Percentiles rank a stretch among this genome's conserved stretches.
phyloP scores from a whole-genome alignment of 176 grass and related monocot species.

The Oryza nivara region DNA sequence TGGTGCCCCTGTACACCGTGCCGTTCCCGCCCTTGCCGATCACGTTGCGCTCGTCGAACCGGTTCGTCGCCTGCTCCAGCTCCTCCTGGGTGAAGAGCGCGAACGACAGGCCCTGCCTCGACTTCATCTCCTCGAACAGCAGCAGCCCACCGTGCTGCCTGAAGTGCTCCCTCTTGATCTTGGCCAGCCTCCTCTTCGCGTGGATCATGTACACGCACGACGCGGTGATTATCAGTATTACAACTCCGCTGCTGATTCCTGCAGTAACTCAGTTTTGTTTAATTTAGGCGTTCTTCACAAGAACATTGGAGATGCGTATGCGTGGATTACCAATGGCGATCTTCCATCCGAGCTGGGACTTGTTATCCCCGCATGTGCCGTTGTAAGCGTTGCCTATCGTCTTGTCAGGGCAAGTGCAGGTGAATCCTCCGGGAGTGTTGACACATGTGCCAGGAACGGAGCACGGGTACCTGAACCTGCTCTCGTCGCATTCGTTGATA shows the following conservation, averaged over 20 bases:
- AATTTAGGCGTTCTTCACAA: background rate
- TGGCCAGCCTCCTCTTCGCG: conserved; percentile 47
- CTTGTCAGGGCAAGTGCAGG: conserved; percentile 53
- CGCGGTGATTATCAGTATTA: conserved; percentile 34
- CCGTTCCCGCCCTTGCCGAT: conserved; percentile 75
- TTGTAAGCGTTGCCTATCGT: conserved; percentile 44
- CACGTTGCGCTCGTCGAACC: conserved; percentile 59
- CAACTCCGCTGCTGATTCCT: conserved; percentile 48
- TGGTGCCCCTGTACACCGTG: conserved; percentile 68
- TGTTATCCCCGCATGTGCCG: conserved; percentile 40
- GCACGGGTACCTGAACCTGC: conserved; percentile 44
- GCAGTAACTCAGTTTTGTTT: background rate
- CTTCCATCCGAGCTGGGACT: conserved; percentile 46
- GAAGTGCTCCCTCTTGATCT: conserved; percentile 58
- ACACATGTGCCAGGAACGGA: conserved; percentile 50
- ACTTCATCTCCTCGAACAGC: conserved; percentile 65
- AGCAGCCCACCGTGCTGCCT: conserved; percentile 66
- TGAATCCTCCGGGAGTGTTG: conserved; percentile 52
- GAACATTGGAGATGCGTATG: background rate
- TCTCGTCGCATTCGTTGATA: conserved; percentile 59
- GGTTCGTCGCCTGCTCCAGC: conserved; percentile 58
- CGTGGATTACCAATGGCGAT: conserved; percentile 59
- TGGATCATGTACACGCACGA: conserved; percentile 44
- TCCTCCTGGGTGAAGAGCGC: conserved; percentile 67
- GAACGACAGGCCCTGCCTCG: conserved; percentile 61